Conservation (phyloP, 2,329 filamentous ascomycete species). For the Beauveria caledonica region DNA sequence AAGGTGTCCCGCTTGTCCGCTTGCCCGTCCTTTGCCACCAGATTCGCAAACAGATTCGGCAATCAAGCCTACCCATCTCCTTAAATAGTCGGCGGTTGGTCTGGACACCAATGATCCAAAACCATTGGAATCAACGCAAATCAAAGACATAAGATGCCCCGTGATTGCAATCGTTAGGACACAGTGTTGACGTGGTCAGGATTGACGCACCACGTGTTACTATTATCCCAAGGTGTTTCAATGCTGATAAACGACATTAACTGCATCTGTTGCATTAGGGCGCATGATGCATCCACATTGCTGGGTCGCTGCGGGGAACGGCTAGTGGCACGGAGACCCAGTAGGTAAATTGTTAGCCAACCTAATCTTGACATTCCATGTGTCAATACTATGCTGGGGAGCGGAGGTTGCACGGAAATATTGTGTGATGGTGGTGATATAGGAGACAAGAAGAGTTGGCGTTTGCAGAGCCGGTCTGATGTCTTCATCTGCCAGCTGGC, state of each 20-base stretch:
- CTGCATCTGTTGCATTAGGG: conserved; percentile 8
- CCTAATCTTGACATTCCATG: conserved; percentile 22
- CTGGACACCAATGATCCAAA: too few species aligned
- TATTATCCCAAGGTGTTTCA: neutral
- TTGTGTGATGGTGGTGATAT: neutral
- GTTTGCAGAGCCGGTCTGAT: neutral
- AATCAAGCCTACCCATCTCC: too few species aligned
- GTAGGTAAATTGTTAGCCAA: conserved; percentile 12
- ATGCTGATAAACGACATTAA: neutral
- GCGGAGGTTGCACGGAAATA: conserved; percentile 5
- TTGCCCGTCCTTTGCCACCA: neutral
- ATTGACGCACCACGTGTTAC: neutral
- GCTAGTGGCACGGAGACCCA: neutral
- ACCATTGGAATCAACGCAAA: too few species aligned
- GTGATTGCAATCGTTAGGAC: too few species aligned
- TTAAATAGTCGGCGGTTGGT: neutral
- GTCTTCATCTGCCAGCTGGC: neutral
- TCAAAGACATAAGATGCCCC: too few species aligned
- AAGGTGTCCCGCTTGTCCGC: neutral
- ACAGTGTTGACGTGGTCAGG: neutral
- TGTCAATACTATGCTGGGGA: neutral
- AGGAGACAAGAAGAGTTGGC: neutral
- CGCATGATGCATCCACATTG: conserved; percentile 2
- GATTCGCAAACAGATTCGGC: too few species aligned
- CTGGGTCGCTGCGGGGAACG: conserved; percentile 3